Evolutionary conservation across 129 eudicot species (phyloP).

Genomic region (Helichrysum umbraculigerum): DNA sequence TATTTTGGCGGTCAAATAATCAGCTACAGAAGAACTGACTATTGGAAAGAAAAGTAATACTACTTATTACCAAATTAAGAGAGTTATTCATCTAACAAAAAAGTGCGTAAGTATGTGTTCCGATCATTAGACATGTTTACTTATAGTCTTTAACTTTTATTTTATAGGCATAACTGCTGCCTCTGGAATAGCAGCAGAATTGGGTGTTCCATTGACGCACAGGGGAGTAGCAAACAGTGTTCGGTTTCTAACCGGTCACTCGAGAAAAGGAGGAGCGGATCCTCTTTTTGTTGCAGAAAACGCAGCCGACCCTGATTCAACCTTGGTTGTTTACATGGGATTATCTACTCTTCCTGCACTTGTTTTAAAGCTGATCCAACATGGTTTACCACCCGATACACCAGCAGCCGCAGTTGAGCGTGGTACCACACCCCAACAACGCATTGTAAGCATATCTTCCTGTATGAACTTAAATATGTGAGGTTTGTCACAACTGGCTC

Average conservation of each 20-base stretch:
- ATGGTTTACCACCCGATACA: constrained; percentile 78
- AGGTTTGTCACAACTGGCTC: not conserved
- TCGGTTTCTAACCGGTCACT: constrained; percentile 94
- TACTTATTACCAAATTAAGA: not conserved
- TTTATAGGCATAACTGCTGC: constrained; percentile 95
- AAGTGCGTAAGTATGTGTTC: not conserved
- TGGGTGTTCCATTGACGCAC: constrained; percentile 95
- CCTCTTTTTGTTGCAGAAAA: constrained; percentile 92
- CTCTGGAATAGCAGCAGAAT: constrained; percentile 95
- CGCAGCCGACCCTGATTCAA: constrained; percentile 93
- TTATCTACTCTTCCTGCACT: constrained; percentile 92
- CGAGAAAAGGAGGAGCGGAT: constrained; percentile 89
- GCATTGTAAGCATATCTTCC: constrained; percentile 49
- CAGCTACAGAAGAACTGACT: not conserved
- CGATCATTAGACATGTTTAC: not conserved
- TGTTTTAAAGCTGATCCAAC: constrained; percentile 57
- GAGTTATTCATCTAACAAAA: not conserved
- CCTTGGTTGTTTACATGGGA: constrained; percentile 94
- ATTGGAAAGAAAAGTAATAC: not conserved
- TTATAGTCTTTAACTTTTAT: constrained; percentile 3
- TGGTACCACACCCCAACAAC: constrained; percentile 98
- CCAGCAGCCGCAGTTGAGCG: constrained; percentile 96
- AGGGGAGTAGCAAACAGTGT: constrained; percentile 95
- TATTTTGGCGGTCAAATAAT: not conserved
- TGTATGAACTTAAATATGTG: not conserved